A percentile compares a stretch with the other conserved stretches of the same genome.
Evolutionary conservation across 2,329 filamentous ascomycete genomes (phyloP).

Genomic region (Atkinsonella hypoxylon): DNA sequence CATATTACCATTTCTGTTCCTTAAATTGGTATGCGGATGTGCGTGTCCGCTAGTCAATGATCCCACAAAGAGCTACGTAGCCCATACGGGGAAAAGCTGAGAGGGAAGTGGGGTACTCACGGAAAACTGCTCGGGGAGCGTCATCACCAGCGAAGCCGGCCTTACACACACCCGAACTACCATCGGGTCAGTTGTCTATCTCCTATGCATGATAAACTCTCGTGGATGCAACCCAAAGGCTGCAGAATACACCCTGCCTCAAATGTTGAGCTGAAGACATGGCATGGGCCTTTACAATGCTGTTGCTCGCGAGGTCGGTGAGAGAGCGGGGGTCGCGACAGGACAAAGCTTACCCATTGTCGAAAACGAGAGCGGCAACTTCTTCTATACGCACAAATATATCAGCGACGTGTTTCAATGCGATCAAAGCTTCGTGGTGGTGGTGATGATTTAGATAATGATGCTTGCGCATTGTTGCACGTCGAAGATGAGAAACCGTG

Average conservation of each 20-base stretch:
- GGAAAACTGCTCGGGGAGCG: conserved; percentile 99
- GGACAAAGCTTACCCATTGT: conserved; percentile 91
- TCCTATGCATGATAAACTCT: background rate
- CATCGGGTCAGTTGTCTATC: conserved; percentile 26
- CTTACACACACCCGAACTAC: conserved; percentile 99
- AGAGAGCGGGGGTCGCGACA: conserved; percentile 17
- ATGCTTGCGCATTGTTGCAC: conserved; percentile 1
- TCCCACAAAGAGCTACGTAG: conserved; percentile 9
- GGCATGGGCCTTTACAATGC: conserved; percentile 6
- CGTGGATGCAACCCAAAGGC: background rate
- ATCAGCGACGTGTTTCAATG: conserved; percentile 27
- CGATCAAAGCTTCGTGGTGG: background rate
- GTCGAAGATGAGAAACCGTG: background rate
- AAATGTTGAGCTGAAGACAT: background rate
- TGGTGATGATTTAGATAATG: no score
- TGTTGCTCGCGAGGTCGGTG: conserved; percentile 20
- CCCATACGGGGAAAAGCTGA: conserved; percentile 2
- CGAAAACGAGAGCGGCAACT: conserved; percentile 99
- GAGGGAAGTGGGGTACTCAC: conserved; percentile 52
- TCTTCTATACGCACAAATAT: conserved; percentile 60
- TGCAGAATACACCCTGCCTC: background rate
- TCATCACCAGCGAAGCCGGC: conserved; percentile 99
- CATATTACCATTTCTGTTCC: conserved; percentile 22
- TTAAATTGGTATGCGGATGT: background rate
- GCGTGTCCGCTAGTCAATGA: conserved; percentile 2